phyloP scores from a whole-genome alignment of 2,329 filamentous ascomycete genomes.

The Trichoderma endophyticum region DNA sequence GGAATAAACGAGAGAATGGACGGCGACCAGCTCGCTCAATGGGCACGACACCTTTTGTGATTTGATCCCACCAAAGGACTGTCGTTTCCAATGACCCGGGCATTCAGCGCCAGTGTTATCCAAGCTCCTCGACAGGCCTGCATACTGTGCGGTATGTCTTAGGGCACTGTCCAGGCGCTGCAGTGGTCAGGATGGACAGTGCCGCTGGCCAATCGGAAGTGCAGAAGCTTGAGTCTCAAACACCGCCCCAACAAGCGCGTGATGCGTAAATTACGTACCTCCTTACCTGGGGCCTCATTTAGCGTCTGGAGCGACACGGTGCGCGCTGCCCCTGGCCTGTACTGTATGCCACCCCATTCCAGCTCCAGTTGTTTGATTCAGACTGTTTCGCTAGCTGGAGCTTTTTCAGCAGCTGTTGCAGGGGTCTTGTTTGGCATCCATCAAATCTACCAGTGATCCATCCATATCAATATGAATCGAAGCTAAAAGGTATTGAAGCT shows the following conservation, averaged over 20 bases:
- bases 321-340: not conserved
- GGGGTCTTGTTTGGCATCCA: constrained; percentile 1
- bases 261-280: constrained; percentile 21
- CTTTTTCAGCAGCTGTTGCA: constrained; percentile 2
- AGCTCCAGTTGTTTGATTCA: constrained; percentile 1
- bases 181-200: not conserved
- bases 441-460: not conserved
- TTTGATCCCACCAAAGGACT: not conserved
- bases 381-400: not conserved
- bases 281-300: constrained; percentile 7
- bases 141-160: not conserved
- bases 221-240: not conserved
- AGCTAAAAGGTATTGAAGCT: not conserved
- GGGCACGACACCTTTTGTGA: not conserved
- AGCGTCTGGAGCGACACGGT: not conserved
- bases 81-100: not conserved
- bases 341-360: not conserved
- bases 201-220: constrained; percentile 10
- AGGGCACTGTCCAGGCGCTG: not conserved
- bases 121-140: not conserved
- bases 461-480: not conserved
- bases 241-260: constrained; percentile 15
- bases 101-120: not conserved
- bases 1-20: not conserved
- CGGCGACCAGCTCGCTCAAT: not conserved